phyloP scores from a whole-genome alignment of 2,329 filamentous ascomycete genomes.

The Penicillium fuscoglaucum region DNA sequence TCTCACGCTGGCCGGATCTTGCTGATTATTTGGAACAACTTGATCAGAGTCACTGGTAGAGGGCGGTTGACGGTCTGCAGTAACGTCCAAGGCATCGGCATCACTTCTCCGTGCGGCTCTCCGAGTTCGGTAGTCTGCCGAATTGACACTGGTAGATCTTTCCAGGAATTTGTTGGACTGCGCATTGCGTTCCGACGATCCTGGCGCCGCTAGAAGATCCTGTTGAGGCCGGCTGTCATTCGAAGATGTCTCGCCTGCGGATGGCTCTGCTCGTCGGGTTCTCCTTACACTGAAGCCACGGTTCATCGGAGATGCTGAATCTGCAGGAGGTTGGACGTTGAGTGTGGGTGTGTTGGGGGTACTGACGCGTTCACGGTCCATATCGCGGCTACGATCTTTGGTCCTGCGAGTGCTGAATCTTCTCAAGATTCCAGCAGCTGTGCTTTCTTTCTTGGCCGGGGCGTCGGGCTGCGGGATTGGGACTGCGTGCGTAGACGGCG shows the following conservation, averaged over 20 bases:
- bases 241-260: conserved; percentile 59
- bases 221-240: conserved; percentile 65
- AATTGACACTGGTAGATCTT: conserved; percentile 88
- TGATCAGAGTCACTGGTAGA: conserved; percentile 78
- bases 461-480: conserved; percentile 60
- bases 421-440: conserved; percentile 78
- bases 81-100: conserved; percentile 54
- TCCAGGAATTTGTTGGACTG: conserved; percentile 70
- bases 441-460: conserved; percentile 77
- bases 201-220: conserved; percentile 74
- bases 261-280: conserved; percentile 55
- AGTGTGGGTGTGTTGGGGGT: conserved; percentile 72
- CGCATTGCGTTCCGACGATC: conserved; percentile 59
- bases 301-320: conserved; percentile 63
- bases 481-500: conserved; percentile 50
- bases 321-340: conserved; percentile 75
- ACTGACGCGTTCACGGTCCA: conserved; percentile 52
- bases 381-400: conserved; percentile 53
- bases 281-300: conserved; percentile 87
- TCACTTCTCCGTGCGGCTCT: conserved; percentile 59
- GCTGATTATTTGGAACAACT: conserved; percentile 55
- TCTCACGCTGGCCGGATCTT: conserved; percentile 46
- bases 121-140: conserved; percentile 70
- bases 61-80: conserved; percentile 63
- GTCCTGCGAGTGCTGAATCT: conserved; percentile 87